Conservation (phyloP, 164 flowering plant genomes). For the Magnolia changhungtana region DNA sequence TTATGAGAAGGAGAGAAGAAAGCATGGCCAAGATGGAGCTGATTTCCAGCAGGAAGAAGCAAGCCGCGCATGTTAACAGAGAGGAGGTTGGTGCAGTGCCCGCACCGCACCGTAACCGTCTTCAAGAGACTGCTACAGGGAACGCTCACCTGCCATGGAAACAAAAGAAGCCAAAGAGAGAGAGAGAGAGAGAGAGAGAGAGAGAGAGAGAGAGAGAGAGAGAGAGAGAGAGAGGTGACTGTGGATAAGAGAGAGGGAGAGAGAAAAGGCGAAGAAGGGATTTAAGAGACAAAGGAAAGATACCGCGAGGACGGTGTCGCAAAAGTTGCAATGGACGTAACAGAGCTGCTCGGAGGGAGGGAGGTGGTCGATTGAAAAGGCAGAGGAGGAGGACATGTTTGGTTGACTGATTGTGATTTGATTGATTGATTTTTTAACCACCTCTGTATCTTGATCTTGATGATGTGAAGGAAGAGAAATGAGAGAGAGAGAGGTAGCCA, state of each 20-base stretch:
- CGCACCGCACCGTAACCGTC: slow-evolving; percentile 97
- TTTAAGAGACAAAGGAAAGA: background rate
- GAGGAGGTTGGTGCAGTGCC: slow-evolving; percentile 89
- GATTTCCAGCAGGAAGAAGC: slow-evolving; percentile 65
- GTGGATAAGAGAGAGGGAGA: background rate
- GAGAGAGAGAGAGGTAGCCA: background rate
- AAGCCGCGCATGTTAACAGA: slow-evolving; percentile 87
- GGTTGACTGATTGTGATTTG: slow-evolving; percentile 40
- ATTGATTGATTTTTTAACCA: slow-evolving; percentile 18
- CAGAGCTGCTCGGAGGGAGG: slow-evolving; percentile 88
- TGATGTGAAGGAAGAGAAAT: slow-evolving; percentile 7
- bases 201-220: background rate
- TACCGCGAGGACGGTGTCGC: slow-evolving; percentile 95
- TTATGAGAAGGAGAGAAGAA: slow-evolving; percentile 59
- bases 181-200: background rate
- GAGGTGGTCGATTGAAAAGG: slow-evolving; percentile 76
- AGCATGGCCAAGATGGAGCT: slow-evolving; percentile 53
- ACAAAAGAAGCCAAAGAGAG: background rate
- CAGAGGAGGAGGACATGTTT: slow-evolving; percentile 57
- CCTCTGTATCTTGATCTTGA: slow-evolving; percentile 17
- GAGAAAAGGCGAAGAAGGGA: background rate
- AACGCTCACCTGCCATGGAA: slow-evolving; percentile 70
- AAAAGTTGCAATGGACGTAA: slow-evolving; percentile 88
- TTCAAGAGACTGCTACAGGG: slow-evolving; percentile 84
- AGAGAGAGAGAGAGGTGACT: background rate